These are phyloP conservation scores for Fragosphaeria purpurea DNA, from an alignment of 2,329 filamentous ascomycete genomes.

Conservation along the genomic window DNA sequence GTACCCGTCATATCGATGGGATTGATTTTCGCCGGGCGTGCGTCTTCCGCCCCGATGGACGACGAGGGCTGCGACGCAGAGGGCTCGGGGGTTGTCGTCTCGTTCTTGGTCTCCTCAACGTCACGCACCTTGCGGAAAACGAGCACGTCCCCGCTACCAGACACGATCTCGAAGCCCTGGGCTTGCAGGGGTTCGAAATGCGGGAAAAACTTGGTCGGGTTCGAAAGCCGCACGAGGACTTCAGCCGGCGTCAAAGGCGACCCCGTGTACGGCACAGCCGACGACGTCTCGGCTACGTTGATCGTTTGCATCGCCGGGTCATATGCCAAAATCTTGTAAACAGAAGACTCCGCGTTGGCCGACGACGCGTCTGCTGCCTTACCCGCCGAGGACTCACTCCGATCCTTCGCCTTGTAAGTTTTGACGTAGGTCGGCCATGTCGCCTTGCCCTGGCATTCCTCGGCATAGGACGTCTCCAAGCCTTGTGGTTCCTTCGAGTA, in stretches of 20 bases:
- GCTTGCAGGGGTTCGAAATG: constrained; percentile 48
- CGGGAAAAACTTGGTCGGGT: constrained; percentile 55
- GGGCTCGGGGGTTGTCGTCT: not conserved
- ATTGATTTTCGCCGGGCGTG: constrained; percentile 31
- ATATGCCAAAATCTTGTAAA: constrained; percentile 59
- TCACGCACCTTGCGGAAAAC: constrained; percentile 52
- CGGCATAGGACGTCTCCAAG: constrained; percentile 35
- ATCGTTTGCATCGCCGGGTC: constrained; percentile 49
- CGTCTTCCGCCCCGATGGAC: constrained; percentile 1
- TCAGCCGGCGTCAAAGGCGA: constrained; percentile 47
- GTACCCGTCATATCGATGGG: constrained; percentile 48
- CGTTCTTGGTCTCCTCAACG: not conserved
- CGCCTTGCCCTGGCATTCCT: constrained; percentile 29
- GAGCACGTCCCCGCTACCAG: constrained; percentile 52
- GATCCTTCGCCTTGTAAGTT: constrained; percentile 6
- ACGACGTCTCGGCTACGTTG: constrained; percentile 50
- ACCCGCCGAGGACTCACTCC: not conserved
- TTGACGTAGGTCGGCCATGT: constrained; percentile 27
- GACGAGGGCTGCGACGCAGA: not conserved
- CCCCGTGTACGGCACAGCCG: constrained; percentile 38
- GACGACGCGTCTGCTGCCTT: not conserved
- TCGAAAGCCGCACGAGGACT: constrained; percentile 48
- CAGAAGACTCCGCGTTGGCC: constrained; percentile 2
- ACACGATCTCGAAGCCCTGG: constrained; percentile 57
- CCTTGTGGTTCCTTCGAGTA: constrained; percentile 38